Evolutionary conservation across 108 stramenopile genomes (phyloP).

Genomic region (Nitzschia sp.): DNA sequence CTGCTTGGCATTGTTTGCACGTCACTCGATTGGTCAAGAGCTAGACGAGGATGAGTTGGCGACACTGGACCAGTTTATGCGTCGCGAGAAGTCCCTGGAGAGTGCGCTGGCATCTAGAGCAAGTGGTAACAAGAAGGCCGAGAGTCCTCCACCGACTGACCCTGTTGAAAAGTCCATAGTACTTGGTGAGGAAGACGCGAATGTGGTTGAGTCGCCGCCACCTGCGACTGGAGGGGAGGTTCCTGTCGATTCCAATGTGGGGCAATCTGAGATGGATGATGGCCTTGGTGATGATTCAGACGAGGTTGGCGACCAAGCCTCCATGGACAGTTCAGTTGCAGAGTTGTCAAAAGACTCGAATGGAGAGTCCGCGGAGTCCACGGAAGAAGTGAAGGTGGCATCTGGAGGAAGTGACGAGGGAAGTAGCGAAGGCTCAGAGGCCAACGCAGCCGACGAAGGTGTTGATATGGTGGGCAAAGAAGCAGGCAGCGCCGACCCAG

Average conservation of each 20-base stretch:
- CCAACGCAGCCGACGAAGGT: neutral
- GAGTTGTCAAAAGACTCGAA: neutral
- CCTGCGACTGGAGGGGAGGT: neutral
- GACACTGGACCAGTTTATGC: slow-evolving; percentile 1
- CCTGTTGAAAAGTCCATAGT: neutral
- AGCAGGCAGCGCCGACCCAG: too few species aligned
- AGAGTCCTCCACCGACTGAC: neutral
- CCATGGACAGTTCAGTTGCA: neutral
- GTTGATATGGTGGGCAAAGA: too few species aligned
- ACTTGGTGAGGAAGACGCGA: neutral
- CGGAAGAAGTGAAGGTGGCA: too few species aligned
- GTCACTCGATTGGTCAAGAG: slow-evolving; percentile 19
- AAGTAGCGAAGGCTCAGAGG: neutral
- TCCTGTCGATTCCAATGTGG: neutral
- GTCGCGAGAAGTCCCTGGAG: neutral
- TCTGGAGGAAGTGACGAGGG: too few species aligned
- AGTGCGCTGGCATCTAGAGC: neutral
- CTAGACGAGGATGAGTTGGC: neutral
- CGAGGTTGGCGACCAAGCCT: too few species aligned
- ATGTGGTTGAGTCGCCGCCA: neutral
- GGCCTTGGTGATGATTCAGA: too few species aligned
- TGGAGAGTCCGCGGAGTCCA: neutral
- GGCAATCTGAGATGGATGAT: neutral
- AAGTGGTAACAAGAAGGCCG: too few species aligned
- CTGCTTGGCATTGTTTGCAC: slow-evolving; percentile 21